Conservation (phyloP, 2,329 filamentous ascomycete species). For the Calonectria pseudoreteaudii region DNA sequence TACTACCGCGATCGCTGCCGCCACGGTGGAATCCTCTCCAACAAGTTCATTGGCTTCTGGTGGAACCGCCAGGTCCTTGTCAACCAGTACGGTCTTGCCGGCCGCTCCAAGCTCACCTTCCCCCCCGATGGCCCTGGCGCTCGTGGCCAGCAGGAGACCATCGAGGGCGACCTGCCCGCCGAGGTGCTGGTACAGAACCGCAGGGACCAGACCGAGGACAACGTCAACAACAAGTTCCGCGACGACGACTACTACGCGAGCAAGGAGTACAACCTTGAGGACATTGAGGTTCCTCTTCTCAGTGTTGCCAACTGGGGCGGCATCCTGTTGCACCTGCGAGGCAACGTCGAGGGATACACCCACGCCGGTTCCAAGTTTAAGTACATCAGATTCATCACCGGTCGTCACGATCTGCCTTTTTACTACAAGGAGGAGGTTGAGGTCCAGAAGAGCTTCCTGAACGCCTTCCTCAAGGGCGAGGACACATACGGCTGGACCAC, state of each 20-base stretch:
- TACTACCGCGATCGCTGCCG: conserved; percentile 68
- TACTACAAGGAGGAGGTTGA: conserved; percentile 78
- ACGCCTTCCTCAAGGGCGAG: conserved; percentile 77
- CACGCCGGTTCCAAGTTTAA: conserved; percentile 75
- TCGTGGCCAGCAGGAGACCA: conserved; percentile 54
- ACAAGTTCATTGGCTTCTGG: conserved; percentile 62
- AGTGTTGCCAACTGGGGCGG: conserved; percentile 79
- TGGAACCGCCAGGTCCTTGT: conserved; percentile 43
- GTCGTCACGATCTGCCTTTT: conserved; percentile 78
- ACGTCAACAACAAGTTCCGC: conserved; percentile 64
- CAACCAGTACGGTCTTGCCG: conserved; percentile 72
- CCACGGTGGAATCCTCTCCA: conserved; percentile 71
- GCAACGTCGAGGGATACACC: conserved; percentile 74
- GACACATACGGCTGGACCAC: conserved; percentile 67
- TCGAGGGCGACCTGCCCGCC: conserved; percentile 68
- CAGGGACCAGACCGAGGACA: conserved; percentile 59
- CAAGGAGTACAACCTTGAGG: conserved; percentile 72
- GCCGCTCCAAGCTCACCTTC: conserved; percentile 16
- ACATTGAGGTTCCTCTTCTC: conserved; percentile 76
- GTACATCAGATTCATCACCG: conserved; percentile 76
- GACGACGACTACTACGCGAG: conserved; percentile 74
- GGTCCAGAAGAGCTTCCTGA: conserved; percentile 74
- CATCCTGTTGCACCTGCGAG: conserved; percentile 75
- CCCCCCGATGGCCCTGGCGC: conserved; percentile 20
- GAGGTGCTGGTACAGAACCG: conserved; percentile 64